Base-by-base conservation (phyloP, 2,329 filamentous ascomycete genomes). In the Epichloe amarillans region DNA sequence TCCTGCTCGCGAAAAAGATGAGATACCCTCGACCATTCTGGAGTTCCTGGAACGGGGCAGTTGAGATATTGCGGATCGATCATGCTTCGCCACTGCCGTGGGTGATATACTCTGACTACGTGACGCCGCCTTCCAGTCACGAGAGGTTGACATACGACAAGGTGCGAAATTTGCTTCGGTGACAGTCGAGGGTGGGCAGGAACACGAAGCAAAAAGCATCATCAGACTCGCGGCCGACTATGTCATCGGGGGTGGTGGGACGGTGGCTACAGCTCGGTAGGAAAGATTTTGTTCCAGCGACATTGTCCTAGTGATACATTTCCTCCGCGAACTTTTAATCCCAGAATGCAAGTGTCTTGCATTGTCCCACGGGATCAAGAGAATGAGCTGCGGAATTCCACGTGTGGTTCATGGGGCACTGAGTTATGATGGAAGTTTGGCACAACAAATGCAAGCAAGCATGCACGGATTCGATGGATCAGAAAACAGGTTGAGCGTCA, bases 191-290 rank as follows among this genome's bases (percentile, higher is more conserved):
- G 53, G 62, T 40, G 58, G 56, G 1, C 54, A 55, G 7, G 53
- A 55, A 10, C 58, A 58, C 2, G 50, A 47, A n/a, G 50, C 57
- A 48, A 62, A 50, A 23, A 45, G 6, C 6, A 47, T 30, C 14
- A 19, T 41, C 19, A 50, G 14, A 5, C 47, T 60, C n/a, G 54
- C 54, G 38, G 71, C 65, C 15, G 67, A 72, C 56, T 75, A 73
- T 38, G 56, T 75, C 2, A 59, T 71, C 26, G 71, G 70, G 0
- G 72, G 70, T 54, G 72, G 75, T 58, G 72, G 72, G 73, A 76
- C 58, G 72, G 72, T 6, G 69, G 65, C 3, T 66, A 64, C 38
- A 69, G 65, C 53, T 64, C 73, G 4, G 62, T 72, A 21, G 63
- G 64, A n/a, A 60, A 62, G 40, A 72, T 11, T 70, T 71, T 58